Evolutionary conservation across 2,329 filamentous ascomycete genomes (phyloP).

Genomic region (Pseudocercospora eumusae): DNA sequence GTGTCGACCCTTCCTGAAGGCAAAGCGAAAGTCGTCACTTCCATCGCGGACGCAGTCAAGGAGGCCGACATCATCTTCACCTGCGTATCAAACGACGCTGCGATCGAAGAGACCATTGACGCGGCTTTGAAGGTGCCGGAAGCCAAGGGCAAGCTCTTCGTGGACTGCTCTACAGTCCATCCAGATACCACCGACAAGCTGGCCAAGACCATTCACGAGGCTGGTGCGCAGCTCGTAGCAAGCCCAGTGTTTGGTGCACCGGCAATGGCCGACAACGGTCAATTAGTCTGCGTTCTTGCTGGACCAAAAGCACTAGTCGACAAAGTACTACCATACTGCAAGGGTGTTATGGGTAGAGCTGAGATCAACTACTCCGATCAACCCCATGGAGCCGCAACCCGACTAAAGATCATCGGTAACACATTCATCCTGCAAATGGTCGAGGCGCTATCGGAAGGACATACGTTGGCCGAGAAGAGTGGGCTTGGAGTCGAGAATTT

Average conservation of each 20-base stretch:
- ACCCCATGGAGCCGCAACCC: constrained; percentile 67
- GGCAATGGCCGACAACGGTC: constrained; percentile 68
- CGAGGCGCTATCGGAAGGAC: constrained; percentile 74
- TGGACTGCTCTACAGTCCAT: constrained; percentile 87
- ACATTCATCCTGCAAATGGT: constrained; percentile 83
- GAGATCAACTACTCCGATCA: constrained; percentile 71
- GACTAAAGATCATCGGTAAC: constrained; percentile 82
- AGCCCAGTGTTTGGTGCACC: constrained; percentile 73
- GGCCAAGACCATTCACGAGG: constrained; percentile 57
- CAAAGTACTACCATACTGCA: constrained; percentile 68
- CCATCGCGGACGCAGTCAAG: constrained; percentile 65
- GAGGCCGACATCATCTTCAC: constrained; percentile 77
- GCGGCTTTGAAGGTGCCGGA: constrained; percentile 55
- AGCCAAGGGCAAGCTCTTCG: constrained; percentile 77
- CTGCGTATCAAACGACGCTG: constrained; percentile 76
- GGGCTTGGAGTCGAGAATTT: constrained; percentile 71
- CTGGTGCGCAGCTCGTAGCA: constrained; percentile 73
- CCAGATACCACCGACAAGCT: constrained; percentile 74
- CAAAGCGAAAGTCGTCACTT: constrained; percentile 65
- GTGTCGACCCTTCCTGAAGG: constrained; percentile 60
- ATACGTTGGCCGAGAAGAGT: constrained; percentile 76
- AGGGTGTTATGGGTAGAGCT: constrained; percentile 68
- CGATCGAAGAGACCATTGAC: constrained; percentile 64
- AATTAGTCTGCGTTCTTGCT: constrained; percentile 72
- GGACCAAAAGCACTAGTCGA: constrained; percentile 63